These are phyloP conservation scores for Beauveria varroae DNA, from an alignment of 2,329 filamentous ascomycete genomes.

Conservation along the genomic window DNA sequence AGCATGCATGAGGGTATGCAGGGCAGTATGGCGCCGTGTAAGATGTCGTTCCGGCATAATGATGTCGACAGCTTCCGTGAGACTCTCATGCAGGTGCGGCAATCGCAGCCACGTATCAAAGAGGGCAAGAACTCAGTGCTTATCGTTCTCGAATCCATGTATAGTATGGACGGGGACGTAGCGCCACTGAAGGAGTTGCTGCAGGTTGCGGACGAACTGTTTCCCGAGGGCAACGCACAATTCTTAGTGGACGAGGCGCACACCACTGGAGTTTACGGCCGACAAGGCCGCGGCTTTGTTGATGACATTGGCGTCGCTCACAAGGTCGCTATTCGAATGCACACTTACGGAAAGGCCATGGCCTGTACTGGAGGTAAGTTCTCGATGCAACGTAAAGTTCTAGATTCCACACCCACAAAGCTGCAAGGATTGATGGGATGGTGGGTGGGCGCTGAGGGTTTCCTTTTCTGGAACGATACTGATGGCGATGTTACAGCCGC, in stretches of 20 bases:
- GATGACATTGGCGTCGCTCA: constrained; percentile 39
- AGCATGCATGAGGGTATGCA: constrained; percentile 3
- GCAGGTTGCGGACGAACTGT: constrained; percentile 22
- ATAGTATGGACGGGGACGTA: constrained; percentile 38
- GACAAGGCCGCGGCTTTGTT: constrained; percentile 40
- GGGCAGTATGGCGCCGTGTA: neutral
- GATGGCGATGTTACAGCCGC: constrained; percentile 9
- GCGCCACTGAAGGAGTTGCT: constrained; percentile 29
- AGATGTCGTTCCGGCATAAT: constrained; percentile 7
- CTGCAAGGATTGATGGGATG: neutral
- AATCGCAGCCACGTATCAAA: constrained; percentile 21
- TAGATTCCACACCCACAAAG: neutral
- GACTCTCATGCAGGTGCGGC: constrained; percentile 22
- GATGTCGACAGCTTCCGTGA: constrained; percentile 30
- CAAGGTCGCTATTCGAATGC: constrained; percentile 38
- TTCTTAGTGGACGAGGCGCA: constrained; percentile 50
- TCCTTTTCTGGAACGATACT: neutral
- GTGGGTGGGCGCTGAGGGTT: neutral
- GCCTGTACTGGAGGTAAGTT: constrained; percentile 26
- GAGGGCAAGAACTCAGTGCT: constrained; percentile 25
- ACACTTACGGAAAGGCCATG: constrained; percentile 45
- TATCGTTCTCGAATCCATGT: constrained; percentile 30
- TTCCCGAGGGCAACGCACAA: constrained; percentile 29
- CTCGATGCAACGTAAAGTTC: neutral
- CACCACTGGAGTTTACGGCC: constrained; percentile 40